Percentiles rank a stretch among this genome's conserved stretches.
These are phyloP conservation scores for Apiospora hydei DNA, from an alignment of 2,329 filamentous ascomycete species.

Conservation along the genomic window DNA sequence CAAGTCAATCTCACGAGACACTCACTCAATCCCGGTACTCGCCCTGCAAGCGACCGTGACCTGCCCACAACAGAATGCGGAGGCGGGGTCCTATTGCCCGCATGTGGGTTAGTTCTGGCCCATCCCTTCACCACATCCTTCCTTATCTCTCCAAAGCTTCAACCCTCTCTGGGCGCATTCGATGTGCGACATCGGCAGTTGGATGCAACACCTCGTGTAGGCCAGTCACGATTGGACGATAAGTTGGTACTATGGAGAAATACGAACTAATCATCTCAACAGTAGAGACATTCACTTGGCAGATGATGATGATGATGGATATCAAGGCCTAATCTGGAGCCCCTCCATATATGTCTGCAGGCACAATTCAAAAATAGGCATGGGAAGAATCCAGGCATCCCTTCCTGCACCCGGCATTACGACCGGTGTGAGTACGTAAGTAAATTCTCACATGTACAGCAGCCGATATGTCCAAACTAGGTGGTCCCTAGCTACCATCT, in stretches of 20 bases:
- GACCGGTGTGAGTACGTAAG: neutral
- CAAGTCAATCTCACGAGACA: neutral
- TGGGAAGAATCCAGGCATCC: neutral
- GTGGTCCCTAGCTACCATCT: neutral
- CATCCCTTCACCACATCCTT: neutral
- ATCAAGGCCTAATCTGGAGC: too few species aligned
- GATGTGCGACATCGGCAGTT: constrained; percentile 12
- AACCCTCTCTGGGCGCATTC: neutral
- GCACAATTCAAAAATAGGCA: too few species aligned
- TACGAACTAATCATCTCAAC: too few species aligned
- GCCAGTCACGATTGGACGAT: neutral
- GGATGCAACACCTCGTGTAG: neutral
- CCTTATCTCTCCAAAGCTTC: neutral
- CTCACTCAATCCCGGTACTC: neutral
- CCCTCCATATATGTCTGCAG: too few species aligned
- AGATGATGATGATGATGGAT: too few species aligned
- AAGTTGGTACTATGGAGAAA: neutral
- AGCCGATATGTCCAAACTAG: neutral
- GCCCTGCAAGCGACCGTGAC: constrained; percentile 5
- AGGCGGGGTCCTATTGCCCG: constrained; percentile 13
- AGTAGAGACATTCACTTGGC: too few species aligned
- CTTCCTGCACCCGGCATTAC: neutral
- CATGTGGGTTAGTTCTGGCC: neutral
- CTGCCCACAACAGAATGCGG: constrained; percentile 16
- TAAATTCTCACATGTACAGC: neutral